phyloP scores from a whole-genome alignment of 108 stramenopile genomes.

The Cyclotella cryptica region DNA sequence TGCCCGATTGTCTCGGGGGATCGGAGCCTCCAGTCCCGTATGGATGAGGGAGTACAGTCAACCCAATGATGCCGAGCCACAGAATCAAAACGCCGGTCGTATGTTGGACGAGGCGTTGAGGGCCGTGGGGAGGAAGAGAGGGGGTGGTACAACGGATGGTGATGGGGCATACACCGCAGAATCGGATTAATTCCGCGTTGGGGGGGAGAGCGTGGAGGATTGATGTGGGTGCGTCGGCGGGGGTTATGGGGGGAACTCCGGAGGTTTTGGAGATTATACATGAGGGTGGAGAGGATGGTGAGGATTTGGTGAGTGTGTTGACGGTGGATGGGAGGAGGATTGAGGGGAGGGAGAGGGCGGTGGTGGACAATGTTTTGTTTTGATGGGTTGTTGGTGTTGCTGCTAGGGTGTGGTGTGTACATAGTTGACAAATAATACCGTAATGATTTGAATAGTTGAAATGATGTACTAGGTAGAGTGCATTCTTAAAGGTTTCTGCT shows the following conservation, averaged over 20 bases:
- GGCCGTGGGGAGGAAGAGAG: slow-evolving; percentile 33
- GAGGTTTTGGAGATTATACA: slow-evolving; percentile 84
- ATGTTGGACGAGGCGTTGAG: slow-evolving; percentile 42
- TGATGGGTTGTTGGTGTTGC: not conserved
- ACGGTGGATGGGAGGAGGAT: slow-evolving; percentile 47
- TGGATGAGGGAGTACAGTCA: slow-evolving; percentile 83
- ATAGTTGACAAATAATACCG: too few relatives aligned
- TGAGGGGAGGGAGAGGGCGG: slow-evolving; percentile 42
- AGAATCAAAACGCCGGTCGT: slow-evolving; percentile 45
- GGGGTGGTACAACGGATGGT: slow-evolving; percentile 69
- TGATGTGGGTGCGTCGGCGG: slow-evolving; percentile 71
- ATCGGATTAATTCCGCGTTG: slow-evolving; percentile 69
- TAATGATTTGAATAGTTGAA: too few relatives aligned
- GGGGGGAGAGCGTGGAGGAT: slow-evolving; percentile 78
- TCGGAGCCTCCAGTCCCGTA: slow-evolving; percentile 61
- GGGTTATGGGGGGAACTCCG: slow-evolving; percentile 68
- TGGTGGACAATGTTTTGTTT: slow-evolving; percentile 32
- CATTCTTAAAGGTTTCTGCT: too few relatives aligned
- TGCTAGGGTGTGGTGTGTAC: not conserved
- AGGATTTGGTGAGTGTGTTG: slow-evolving; percentile 53
- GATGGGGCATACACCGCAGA: slow-evolving; percentile 86
- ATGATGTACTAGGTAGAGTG: too few relatives aligned
- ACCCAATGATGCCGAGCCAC: slow-evolving; percentile 62
- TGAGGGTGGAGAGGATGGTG: slow-evolving; percentile 51
- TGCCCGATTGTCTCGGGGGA: slow-evolving; percentile 74